Percentiles rank a stretch among this genome's conserved stretches.
Conservation (phyloP, 345 rosid species). For the Luvunga scandens region DNA sequence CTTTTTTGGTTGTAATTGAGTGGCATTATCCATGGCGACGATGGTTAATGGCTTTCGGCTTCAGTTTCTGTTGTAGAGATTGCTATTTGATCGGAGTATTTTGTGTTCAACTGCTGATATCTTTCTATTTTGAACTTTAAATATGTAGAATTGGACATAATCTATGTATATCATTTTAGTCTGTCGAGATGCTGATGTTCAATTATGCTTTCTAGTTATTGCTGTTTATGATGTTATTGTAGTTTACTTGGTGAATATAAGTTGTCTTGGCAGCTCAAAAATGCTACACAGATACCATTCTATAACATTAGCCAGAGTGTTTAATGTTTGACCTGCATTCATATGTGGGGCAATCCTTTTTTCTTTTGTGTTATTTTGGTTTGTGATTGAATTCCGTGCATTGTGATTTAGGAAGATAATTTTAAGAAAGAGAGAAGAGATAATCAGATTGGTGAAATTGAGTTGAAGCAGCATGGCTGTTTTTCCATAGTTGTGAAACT, state of each 20-base stretch:
- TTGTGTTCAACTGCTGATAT: neutral
- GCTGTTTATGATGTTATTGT: neutral
- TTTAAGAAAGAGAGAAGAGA: neutral
- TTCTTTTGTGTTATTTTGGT: neutral
- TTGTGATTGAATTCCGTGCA: neutral
- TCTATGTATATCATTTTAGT: neutral
- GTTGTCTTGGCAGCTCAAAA: neutral
- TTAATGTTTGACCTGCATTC: neutral
- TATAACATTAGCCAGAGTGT: neutral
- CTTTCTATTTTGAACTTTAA: neutral
- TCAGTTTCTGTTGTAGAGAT: neutral
- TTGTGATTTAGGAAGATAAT: neutral
- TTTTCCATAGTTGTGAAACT: slow-evolving; percentile 1
- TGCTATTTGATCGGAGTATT: neutral
- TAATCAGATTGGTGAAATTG: neutral
- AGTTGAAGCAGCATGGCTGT: neutral
- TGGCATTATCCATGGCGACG: neutral
- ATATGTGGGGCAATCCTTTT: neutral
- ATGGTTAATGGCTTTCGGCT: neutral
- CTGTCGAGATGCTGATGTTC: neutral
- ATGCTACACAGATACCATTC: neutral
- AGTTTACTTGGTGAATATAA: neutral
- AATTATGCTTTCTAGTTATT: neutral
- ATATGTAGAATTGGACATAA: neutral
- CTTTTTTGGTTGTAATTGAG: neutral